Evolutionary conservation across 2,329 filamentous ascomycete genomes (phyloP), one percentile per base, ranked within the genome.

Genomic region (Botrytis byssoidea): DNA sequence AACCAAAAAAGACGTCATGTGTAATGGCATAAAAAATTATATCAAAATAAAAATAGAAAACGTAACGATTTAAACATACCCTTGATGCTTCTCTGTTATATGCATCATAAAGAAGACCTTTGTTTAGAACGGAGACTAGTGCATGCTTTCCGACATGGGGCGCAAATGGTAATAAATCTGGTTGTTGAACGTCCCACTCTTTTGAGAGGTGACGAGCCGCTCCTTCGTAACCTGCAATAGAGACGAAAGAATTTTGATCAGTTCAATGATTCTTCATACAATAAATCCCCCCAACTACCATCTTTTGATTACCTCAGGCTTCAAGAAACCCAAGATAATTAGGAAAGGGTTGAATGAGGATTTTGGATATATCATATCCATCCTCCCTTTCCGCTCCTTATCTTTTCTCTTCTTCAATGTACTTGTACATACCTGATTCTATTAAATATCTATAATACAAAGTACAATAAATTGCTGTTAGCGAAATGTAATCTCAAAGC

Each of bases 151-250:
- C 87, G 82, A 91, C 88, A 83, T 91, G 86, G 79, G 86, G 87
- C 81, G 89, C 89, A 82, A 91, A 91, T 75, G 87, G 84, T 76
- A 91, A 88, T 75, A 90, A 70, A 81, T 91, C 88, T 78, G 89
- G 89, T 82, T 88, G 85, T 79, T 86, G 84, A 77, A 90, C 84
- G 82, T 89, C 86, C 89, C 89, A 91, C 83, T 91, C 89, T 81
- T 91, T 90, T 80, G 91, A 89, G 78, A 91, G 88, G 81, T 90
- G 90, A 83, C 88, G 87, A 72, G 89, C 89, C 61, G 89, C 90
- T 82, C 91, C 89, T 83, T 87, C 87, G 84, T 90, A 91, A 84
- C 90, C 89, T 91, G 84, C n/a, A 65, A 66, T 35, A 48, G 25
- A 37, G 32, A 64, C 10, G 46, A 37, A 71, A 78, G 76, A 59